Evolutionary conservation across 2,329 filamentous ascomycete species (phyloP).

Genomic region (Alternaria burnsii): DNA sequence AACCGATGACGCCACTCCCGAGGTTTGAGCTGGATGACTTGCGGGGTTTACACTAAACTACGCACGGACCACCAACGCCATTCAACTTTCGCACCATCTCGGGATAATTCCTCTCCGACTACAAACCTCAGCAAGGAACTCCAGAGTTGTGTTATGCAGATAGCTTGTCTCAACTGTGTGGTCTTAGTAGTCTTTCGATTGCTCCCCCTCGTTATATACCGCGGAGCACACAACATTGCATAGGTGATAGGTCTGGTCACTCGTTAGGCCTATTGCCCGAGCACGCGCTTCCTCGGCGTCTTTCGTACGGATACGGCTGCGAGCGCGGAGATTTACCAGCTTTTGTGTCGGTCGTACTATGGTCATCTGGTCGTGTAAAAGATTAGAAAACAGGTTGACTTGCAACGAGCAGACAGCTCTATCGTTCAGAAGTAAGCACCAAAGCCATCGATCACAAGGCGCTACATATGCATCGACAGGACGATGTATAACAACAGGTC

Average conservation of each 20-base stretch:
- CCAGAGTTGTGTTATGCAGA: neutral
- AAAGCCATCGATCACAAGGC: neutral
- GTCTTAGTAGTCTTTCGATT: neutral
- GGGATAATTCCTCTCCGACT: conserved; percentile 4
- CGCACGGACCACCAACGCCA: neutral
- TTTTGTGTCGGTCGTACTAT: neutral
- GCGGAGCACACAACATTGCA: neutral
- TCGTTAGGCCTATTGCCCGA: neutral
- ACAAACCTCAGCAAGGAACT: neutral
- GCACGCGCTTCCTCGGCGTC: neutral
- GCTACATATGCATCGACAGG: neutral
- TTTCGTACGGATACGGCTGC: neutral
- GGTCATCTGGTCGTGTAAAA: neutral
- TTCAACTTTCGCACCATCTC: conserved; percentile 1
- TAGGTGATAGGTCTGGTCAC: neutral
- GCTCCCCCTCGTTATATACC: neutral
- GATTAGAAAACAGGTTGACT: neutral
- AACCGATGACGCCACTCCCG: conserved; percentile 2
- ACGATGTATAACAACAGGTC: neutral
- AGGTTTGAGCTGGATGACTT: conserved; percentile 3
- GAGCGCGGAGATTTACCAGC: neutral
- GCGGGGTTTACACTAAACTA: conserved; percentile 9
- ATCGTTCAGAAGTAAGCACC: neutral
- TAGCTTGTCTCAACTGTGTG: neutral
- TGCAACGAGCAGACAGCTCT: neutral